phyloP scores from a whole-genome alignment of 1,284 basidiomycete species.

The Malassezia slooffiae region DNA sequence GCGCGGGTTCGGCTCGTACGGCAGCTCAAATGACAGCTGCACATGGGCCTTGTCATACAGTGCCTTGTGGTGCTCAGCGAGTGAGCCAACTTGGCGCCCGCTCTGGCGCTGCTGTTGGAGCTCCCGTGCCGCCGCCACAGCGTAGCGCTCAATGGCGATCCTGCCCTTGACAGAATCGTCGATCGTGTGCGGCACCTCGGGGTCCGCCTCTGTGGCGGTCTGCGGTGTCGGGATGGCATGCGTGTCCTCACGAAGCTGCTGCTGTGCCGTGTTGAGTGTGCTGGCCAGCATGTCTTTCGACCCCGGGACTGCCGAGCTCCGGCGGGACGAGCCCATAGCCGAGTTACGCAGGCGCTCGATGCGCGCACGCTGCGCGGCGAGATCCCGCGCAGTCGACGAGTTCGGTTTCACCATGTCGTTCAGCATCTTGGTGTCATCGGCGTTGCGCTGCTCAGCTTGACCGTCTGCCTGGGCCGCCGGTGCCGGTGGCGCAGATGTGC shows the following conservation, averaged over 20 bases:
- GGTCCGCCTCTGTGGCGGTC: not conserved
- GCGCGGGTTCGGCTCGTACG: slow-evolving; percentile 34
- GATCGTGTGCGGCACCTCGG: slow-evolving; percentile 2
- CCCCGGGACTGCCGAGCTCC: not conserved
- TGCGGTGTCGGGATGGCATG: too few relatives aligned
- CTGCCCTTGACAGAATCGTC: not conserved
- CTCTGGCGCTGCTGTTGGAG: not conserved
- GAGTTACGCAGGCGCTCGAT: slow-evolving; percentile 25
- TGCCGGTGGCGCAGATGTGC: slow-evolving; percentile 26
- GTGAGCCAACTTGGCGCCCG: not conserved
- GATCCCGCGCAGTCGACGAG: not conserved
- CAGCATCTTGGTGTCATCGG: slow-evolving; percentile 27
- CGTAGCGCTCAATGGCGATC: slow-evolving; percentile 1
- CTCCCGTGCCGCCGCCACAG: not conserved
- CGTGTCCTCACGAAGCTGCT: too few relatives aligned
- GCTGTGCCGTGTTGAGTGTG: not conserved
- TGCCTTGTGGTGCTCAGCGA: not conserved
- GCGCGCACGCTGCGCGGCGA: not conserved
- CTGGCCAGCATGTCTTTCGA: not conserved
- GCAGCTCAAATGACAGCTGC: slow-evolving; percentile 36
- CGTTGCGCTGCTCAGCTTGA: too few relatives aligned
- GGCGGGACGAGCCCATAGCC: slow-evolving; percentile 15
- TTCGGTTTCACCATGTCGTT: slow-evolving; percentile 21
- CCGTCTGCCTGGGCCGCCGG: slow-evolving; percentile 17
- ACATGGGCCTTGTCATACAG: not conserved